phyloP scores from a whole-genome alignment of 192 early-diverging fungal genomes.

The Coemansia furcata region DNA sequence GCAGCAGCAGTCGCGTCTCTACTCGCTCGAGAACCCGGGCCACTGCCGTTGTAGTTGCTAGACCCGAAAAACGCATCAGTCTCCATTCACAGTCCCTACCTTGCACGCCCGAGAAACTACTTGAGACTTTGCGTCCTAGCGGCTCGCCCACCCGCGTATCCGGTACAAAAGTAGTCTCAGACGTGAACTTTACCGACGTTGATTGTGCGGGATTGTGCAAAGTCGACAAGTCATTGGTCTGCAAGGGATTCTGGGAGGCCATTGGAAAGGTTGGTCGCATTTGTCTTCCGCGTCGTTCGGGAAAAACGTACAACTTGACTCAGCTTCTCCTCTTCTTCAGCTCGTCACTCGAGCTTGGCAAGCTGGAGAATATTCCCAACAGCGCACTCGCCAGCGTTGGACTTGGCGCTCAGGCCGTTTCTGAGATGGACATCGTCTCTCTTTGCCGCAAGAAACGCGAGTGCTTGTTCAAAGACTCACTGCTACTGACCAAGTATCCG shows the following conservation, averaged over 20 bases:
- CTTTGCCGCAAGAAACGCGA: constrained; percentile 37
- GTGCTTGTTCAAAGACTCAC: constrained; percentile 30
- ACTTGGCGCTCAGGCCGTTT: neutral
- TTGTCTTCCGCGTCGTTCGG: constrained; percentile 37
- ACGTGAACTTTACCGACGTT: constrained; percentile 30
- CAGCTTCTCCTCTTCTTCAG: constrained; percentile 43
- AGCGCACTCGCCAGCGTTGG: constrained; percentile 1
- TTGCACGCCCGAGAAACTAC: constrained; percentile 27
- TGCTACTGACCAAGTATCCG: constrained; percentile 27
- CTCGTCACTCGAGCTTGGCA: constrained; percentile 15
- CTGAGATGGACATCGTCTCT: constrained; percentile 9
- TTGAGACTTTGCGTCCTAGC: constrained; percentile 23
- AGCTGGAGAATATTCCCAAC: constrained; percentile 16
- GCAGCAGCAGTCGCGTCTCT: neutral
- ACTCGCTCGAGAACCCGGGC: neutral
- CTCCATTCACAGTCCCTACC: neutral
- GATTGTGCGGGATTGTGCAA: too few relatives aligned
- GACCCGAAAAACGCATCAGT: neutral
- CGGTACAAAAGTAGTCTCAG: constrained; percentile 25
- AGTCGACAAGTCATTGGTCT: constrained; percentile 45
- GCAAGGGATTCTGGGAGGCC: constrained; percentile 42
- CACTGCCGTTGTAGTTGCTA: neutral
- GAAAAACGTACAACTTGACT: constrained; percentile 48
- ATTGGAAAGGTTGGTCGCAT: constrained; percentile 26
- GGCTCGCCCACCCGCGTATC: constrained; percentile 39